Conservation (phyloP, 768 basidiomycete genomes). For the Rhodotorula taiwanensis region DNA sequence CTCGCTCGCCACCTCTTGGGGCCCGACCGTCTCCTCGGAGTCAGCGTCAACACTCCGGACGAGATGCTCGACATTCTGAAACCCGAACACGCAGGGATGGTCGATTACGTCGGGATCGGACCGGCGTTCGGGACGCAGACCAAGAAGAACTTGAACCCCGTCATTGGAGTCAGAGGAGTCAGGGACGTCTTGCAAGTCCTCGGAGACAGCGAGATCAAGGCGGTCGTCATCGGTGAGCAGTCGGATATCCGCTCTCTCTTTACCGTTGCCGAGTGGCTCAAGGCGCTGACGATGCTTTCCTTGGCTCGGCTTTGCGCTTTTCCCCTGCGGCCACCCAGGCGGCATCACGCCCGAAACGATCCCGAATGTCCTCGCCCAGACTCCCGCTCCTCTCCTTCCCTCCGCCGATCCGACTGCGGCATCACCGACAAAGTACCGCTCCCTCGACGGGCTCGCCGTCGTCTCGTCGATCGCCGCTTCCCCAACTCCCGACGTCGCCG, state of each 20-base stretch:
- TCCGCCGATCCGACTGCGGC: slow-evolving; percentile 58
- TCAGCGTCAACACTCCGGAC: slow-evolving; percentile 63
- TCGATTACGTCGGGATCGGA: slow-evolving; percentile 83
- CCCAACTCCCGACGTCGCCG: slow-evolving; percentile 40
- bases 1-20: slow-evolving; percentile 70
- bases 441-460: slow-evolving; percentile 75
- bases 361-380: slow-evolving; percentile 67
- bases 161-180: slow-evolving; percentile 67
- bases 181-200: slow-evolving; percentile 61
- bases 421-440: slow-evolving; percentile 62
- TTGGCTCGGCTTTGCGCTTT: too few species aligned
- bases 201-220: slow-evolving; percentile 58
- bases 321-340: slow-evolving; percentile 50
- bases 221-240: slow-evolving; percentile 83
- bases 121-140: slow-evolving; percentile 73
- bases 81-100: slow-evolving; percentile 49
- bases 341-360: slow-evolving; percentile 78
- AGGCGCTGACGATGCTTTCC: neutral
- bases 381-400: slow-evolving; percentile 40
- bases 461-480: slow-evolving; percentile 80
- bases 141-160: slow-evolving; percentile 61
- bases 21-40: slow-evolving; percentile 63
- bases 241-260: too few species aligned
- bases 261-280: neutral
- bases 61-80: slow-evolving; percentile 59